Evolutionary conservation across 768 basidiomycete genomes (phyloP), one percentile per base, ranked within the genome.

Genomic region (Tylopilus balloui): DNA sequence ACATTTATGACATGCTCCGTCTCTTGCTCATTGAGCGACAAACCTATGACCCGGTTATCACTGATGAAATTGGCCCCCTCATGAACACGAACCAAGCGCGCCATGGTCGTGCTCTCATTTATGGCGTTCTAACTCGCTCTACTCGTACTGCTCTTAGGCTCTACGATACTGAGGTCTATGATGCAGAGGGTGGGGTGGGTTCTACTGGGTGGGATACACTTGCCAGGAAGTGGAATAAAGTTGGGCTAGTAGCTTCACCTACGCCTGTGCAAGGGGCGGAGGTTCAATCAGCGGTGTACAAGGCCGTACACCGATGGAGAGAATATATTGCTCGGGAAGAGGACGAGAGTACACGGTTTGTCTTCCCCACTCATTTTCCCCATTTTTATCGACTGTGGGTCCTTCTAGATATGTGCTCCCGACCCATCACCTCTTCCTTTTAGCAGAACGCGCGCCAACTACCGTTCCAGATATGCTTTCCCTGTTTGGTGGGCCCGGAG

Each of bases 1-100:
- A 81, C 69, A 84, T 97, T 60, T 97, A 93, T 67, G 93, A 97
- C 69, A 80, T 84, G 57, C 79, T 98, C 6, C 87, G 92, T 12
- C 87, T 89, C 61, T 85, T 86, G 1, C 85, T 96, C 11, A 72
- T 94, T n/a, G 84, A 87, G 62, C 80, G 79, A n/a, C 69, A 67
- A n/a, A 60, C 65, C 73, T 12, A 67, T 58, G 14, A 61, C 65
- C 48, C 57, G 15, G 52, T 60, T 35, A 49, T 58, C 14, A 52
- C 55, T 40, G 51, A 61, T 39, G 55, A 55, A 48, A 55, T 32
- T 15, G 28, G 41, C 25, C 35, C 50, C 23, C n/a, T 40, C 13
- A 14, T 19, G 11, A 37, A 44, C 19, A 15, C 36, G 19, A 45
- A 48, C 8, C 42, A 36, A 50, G 50, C 39, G 40, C 34, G 63